These are phyloP conservation scores for Discostella stelligera DNA, from an alignment of 352 stramenopile species.

Conservation along the genomic window DNA sequence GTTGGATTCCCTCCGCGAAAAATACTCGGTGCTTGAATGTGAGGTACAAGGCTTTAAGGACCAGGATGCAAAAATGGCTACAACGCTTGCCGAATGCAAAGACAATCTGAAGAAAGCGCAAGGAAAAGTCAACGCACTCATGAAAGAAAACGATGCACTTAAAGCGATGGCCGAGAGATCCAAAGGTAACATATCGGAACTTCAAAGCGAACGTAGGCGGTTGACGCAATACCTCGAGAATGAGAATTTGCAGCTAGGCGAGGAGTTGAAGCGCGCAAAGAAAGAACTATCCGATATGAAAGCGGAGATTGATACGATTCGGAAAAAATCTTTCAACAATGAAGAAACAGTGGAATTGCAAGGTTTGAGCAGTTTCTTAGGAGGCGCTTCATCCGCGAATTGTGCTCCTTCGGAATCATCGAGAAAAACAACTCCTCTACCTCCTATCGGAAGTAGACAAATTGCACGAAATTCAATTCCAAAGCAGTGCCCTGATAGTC, in stretches of 20 bases:
- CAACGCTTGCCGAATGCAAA: constrained; percentile 37
- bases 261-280: constrained; percentile 69
- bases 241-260: constrained; percentile 79
- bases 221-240: constrained; percentile 78
- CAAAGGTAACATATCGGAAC: constrained; percentile 44
- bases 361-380: constrained; percentile 34
- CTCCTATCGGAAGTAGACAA: constrained; percentile 19
- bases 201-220: constrained; percentile 58
- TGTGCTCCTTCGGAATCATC: neutral
- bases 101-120: constrained; percentile 39
- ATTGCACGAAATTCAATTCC: constrained; percentile 14
- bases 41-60: constrained; percentile 26
- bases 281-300: constrained; percentile 51
- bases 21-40: constrained; percentile 44
- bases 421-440: constrained; percentile 13
- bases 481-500: constrained; percentile 25
- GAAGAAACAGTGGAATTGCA: constrained; percentile 48
- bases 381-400: constrained; percentile 12
- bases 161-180: constrained; percentile 38
- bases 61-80: constrained; percentile 23
- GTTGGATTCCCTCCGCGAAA: constrained; percentile 51
- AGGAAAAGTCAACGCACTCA: constrained; percentile 48
- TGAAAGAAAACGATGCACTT: constrained; percentile 48
- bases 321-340: constrained; percentile 46
- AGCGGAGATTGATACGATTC: constrained; percentile 55